Base-by-base conservation (phyloP, 1,284 basidiomycete species). In the Exsudoporus floridanus region DNA sequence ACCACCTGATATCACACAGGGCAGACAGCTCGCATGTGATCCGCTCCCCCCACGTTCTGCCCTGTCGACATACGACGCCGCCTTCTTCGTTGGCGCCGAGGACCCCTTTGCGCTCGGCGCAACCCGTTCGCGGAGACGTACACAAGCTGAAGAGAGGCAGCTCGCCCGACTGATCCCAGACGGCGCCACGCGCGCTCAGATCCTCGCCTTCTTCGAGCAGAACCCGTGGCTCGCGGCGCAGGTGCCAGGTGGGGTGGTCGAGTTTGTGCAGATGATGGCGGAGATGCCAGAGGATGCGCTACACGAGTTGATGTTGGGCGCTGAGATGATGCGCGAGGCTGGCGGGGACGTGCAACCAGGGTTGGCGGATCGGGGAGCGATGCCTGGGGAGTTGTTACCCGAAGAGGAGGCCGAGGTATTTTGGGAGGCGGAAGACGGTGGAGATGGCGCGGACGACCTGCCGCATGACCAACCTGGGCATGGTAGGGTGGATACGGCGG, bases 1-100 rank as follows among this genome's bases (percentile, higher is more conserved):
- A 51, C 90, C 90, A 0, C 74, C 77, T 2, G 59, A 71, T 3
- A 69, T 83, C 8, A 66, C 78, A n/a, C 66, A 74, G 18, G 70
- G 70, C 13, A 80, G 82, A 56, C 75, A 81, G 16, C 73, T 92
- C 47, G 82, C 86, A 4, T 94, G 87, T 59, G 92, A 95, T 64
- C 92, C 92, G 1, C 72, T 94, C 1, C 90, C 91, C 1, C 91
- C 92, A 0, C 72, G 70, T 3, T 78, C 79, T 2, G 73, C 77
- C 3, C 65, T 82, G 6, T 86, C 76, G 23, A 63, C 63, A 28
- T 95, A 95, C 69, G 78, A 92, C 55, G 72, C 77, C 2, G 71
- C 70, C 21, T 95, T 92, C 73, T 94, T 95, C 73, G 70, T 67
- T 7, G 82, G 81, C 2, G 72, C 80, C 6, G 82, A 84, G 51